Conservation (phyloP, 2,329 filamentous ascomycete species). For the Rugonectria rugulosa region DNA sequence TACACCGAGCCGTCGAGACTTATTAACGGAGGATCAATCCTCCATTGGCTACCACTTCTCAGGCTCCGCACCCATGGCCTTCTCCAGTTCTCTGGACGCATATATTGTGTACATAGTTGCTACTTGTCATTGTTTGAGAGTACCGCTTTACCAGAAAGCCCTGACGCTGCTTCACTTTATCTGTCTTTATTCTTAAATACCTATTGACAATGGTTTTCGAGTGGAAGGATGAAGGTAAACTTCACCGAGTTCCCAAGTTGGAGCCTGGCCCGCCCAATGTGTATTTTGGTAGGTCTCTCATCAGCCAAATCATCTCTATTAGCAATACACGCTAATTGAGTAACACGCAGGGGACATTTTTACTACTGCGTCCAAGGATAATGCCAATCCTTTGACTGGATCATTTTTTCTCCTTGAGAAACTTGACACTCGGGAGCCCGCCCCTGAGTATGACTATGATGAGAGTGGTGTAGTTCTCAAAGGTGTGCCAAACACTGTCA, state of each 20-base stretch:
- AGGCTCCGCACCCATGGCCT: background rate
- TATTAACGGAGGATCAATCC: background rate
- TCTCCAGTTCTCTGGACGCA: background rate
- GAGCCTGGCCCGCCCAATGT: constrained; percentile 9
- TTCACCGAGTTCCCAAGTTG: constrained; percentile 20
- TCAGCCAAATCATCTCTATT: background rate
- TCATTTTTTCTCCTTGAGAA: constrained; percentile 19
- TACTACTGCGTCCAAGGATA: background rate
- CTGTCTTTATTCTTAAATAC: background rate
- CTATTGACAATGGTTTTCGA: constrained; percentile 15
- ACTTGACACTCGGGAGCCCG: constrained; percentile 4
- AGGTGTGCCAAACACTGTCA: background rate
- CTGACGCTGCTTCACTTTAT: too few species aligned
- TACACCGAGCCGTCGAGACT: background rate
- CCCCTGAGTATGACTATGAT: constrained; percentile 18
- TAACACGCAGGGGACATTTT: constrained; percentile 1
- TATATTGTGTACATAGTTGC: background rate
- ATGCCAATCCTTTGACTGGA: constrained; percentile 10
- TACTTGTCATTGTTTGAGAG: too few species aligned
- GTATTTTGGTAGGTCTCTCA: constrained; percentile 4
- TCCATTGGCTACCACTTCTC: background rate
- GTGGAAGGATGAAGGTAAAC: constrained; percentile 15
- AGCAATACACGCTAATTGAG: background rate
- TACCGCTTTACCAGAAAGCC: too few species aligned
- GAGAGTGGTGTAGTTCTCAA: constrained; percentile 18